Base-by-base conservation (phyloP, 1,284 basidiomycete species). In the Porogramme epimiltina region DNA sequence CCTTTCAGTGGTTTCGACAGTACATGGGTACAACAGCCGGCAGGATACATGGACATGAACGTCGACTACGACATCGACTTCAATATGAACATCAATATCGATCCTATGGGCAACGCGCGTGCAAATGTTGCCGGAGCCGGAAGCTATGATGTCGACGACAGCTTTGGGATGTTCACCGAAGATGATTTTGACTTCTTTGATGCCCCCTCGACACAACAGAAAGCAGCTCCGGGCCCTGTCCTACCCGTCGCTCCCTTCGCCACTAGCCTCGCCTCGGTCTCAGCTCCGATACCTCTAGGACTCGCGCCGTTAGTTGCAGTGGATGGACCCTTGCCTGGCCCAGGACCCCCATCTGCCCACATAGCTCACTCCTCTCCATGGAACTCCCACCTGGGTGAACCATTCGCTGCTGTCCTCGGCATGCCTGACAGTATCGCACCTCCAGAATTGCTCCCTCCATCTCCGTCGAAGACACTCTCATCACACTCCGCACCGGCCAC, bases 171-270 rank as follows among this genome's bases (percentile, higher is more conserved):
- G 11, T 85, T 91, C 61, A 90, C 89, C 0, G 88, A 91, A 47
- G 88, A 89, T 49, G 89, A 91, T 65, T 90, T 90, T 64, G 85
- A 78, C 63, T 90, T 88, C 66, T 91, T 89, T 60, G 86, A 89
- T 62, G 64, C 61, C 2, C 63, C 76, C 20, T 50, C 56, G 33
- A 46, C 54, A 18, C 55, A 50, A 24, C 56, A 39, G 16, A 37
- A 37, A 16, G 6, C 34, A 6, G 34, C n/a, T 6, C 34, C 34
- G 5, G 6, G 9, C 8, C 8, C 34, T 6, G 9, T 13, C 16
- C n/a, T n/a, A 18, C n/a, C 34, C 9, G n/a, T 16, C 9, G 34
- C 16, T 37, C 34, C 34, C n/a, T 5, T 18, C 9, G 34, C 5
- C 16, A 37, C 8, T 16, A 37, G n/a, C n/a, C n/a, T 37, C 9